Conservation (phyloP, 352 stramenopile species). For the Phytophthora hybrid region DNA sequence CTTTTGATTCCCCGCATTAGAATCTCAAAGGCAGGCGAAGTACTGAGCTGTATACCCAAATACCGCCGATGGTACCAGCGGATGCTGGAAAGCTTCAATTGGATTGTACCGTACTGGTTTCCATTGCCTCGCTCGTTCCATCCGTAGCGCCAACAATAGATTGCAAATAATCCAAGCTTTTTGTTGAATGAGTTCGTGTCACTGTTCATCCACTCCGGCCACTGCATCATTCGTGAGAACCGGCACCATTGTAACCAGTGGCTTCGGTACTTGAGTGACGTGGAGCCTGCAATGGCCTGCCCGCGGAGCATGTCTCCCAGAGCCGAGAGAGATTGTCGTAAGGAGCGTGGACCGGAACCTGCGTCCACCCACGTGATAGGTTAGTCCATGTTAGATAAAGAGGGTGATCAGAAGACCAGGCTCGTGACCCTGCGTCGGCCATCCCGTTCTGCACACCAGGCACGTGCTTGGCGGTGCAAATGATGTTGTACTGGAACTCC, state of each 20-base stretch:
- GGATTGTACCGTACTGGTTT: constrained; percentile 12
- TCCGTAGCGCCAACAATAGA: too few relatives aligned
- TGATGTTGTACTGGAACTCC: constrained; percentile 10
- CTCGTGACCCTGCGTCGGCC: constrained; percentile 17
- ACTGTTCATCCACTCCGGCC: too few relatives aligned
- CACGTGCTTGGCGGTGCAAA: constrained; percentile 1
- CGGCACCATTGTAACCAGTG: constrained; percentile 14
- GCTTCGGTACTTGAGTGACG: background rate
- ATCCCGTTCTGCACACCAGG: constrained; percentile 7
- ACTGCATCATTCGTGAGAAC: constrained; percentile 2
- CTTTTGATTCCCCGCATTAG: background rate
- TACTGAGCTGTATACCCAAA: background rate
- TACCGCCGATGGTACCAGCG: constrained; percentile 4
- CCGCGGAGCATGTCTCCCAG: constrained; percentile 12
- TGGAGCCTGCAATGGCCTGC: constrained; percentile 5
- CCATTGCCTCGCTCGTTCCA: background rate
- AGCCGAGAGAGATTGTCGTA: constrained; percentile 21
- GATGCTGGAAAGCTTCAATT: background rate
- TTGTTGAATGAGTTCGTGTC: too few relatives aligned
- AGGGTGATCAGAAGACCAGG: constrained; percentile 2
- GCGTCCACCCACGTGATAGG: constrained; percentile 9
- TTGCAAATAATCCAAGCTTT: too few relatives aligned
- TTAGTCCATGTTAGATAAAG: constrained; percentile 15
- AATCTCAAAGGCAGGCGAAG: background rate
- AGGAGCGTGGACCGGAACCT: background rate